These are phyloP conservation scores for Vitis hybrid DNA, from an alignment of 177 flowering plant species.

Conservation along the genomic window DNA sequence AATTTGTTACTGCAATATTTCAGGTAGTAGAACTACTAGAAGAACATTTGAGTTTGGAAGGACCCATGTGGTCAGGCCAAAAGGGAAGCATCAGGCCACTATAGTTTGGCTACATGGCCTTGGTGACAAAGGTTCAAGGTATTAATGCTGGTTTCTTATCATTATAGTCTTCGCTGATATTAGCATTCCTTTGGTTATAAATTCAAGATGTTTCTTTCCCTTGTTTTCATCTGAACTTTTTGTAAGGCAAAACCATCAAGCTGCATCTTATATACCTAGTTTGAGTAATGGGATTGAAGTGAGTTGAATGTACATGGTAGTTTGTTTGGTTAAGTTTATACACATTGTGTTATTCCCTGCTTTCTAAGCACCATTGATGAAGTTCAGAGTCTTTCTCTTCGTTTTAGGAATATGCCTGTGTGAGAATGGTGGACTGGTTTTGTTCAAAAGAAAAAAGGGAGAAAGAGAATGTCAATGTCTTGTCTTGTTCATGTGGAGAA, in stretches of 20 bases:
- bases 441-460: conserved; percentile 6
- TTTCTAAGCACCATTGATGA: conserved; percentile 11
- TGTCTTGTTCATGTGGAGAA: conserved; percentile 13
- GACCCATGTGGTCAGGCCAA: conserved; percentile 60
- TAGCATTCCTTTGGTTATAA: background rate
- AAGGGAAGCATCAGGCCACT: conserved; percentile 71
- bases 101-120: conserved; percentile 79
- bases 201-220: background rate
- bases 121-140: conserved; percentile 75
- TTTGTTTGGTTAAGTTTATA: too few species aligned
- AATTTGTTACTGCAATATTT: conserved; percentile 4
- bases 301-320: too few species aligned
- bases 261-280: background rate
- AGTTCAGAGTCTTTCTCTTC: conserved; percentile 15
- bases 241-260: background rate
- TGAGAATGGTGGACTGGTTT: conserved; percentile 13
- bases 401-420: conserved; percentile 18
- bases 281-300: background rate
- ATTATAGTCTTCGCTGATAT: background rate
- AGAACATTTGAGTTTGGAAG: conserved; percentile 53
- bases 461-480: conserved; percentile 6
- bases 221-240: background rate
- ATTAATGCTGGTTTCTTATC: conserved; percentile 1
- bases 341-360: conserved; percentile 2
- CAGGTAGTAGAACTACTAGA: conserved; percentile 43